A percentile compares a stretch with the other conserved stretches of the same genome.
Conservation (phyloP, 345 rosid genomes). For the Aquilaria malaccensis region DNA sequence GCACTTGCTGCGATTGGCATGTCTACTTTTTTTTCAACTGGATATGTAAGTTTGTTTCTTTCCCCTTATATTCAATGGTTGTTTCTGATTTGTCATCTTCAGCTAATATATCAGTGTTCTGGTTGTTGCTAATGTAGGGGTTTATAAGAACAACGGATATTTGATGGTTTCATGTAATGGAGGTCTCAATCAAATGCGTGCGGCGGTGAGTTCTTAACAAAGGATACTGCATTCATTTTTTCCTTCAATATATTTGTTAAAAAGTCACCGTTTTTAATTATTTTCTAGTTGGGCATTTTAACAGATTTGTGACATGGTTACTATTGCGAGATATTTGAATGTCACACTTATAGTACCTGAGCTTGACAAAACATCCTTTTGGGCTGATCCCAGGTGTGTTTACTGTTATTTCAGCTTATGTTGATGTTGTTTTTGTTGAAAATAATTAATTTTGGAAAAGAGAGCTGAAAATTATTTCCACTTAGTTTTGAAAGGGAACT, state of each 20-base stretch:
- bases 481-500: not conserved
- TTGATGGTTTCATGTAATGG: conserved; percentile 93
- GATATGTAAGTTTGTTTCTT: too few species aligned
- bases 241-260: not conserved
- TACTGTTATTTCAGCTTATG: not conserved
- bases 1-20: too few species aligned
- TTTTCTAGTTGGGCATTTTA: conserved; percentile 5
- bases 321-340: conserved; percentile 74
- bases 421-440: conserved; percentile 1
- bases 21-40: too few species aligned
- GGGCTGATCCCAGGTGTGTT: conserved; percentile 85
- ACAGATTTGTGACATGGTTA: conserved; percentile 90
- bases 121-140: conserved; percentile 34
- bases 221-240: not conserved
- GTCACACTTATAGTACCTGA: conserved; percentile 89
- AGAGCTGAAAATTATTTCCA: not conserved
- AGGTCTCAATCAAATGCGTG: conserved; percentile 93
- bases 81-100: not conserved
- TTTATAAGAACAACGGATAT: conserved; percentile 91
- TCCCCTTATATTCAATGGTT: not conserved
- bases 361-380: conserved; percentile 77
- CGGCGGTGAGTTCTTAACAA: conserved; percentile 50
- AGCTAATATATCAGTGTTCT: too few species aligned
- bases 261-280: not conserved
- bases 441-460: not conserved